Percentiles rank a stretch among this genome's conserved stretches.
phyloP scores from a whole-genome alignment of 495 filamentous ascomycete species.

The Xylaria sp. region DNA sequence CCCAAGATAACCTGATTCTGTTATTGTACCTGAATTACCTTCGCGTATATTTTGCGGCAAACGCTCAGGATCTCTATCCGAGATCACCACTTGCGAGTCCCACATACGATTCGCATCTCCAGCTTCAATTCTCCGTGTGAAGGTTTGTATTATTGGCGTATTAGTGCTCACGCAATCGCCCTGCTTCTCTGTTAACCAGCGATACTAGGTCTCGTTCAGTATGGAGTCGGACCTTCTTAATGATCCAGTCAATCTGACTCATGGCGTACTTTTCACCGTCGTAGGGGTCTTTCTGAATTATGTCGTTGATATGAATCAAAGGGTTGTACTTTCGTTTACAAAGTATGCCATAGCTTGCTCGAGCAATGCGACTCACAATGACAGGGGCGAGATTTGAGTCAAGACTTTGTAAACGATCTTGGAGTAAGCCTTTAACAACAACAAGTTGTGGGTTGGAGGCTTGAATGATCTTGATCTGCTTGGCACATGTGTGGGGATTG shows the following conservation, averaged over 20 bases:
- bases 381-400: slow-evolving; percentile 47
- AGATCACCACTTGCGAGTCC: slow-evolving; percentile 59
- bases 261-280: slow-evolving; percentile 56
- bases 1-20: slow-evolving; percentile 33
- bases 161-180: too few species aligned
- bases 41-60: slow-evolving; percentile 53
- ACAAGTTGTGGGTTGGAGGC: slow-evolving; percentile 65
- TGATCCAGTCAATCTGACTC: slow-evolving; percentile 64
- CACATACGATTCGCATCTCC: slow-evolving; percentile 32
- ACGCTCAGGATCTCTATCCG: slow-evolving; percentile 44
- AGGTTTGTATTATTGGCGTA: too few species aligned
- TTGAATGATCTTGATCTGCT: slow-evolving; percentile 52
- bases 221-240: slow-evolving; percentile 51
- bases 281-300: slow-evolving; percentile 49
- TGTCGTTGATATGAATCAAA: slow-evolving; percentile 50
- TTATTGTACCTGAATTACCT: slow-evolving; percentile 49
- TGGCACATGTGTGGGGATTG: slow-evolving; percentile 46
- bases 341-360: slow-evolving; percentile 64
- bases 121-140: too few species aligned
- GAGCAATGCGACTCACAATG: slow-evolving; percentile 56
- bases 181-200: too few species aligned
- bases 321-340: slow-evolving; percentile 56
- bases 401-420: slow-evolving; percentile 60
- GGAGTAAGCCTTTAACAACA: slow-evolving; percentile 62
- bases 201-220: too few species aligned